Base-by-base conservation (phyloP, 305 asterid species). In the Fraxinus sp. region DNA sequence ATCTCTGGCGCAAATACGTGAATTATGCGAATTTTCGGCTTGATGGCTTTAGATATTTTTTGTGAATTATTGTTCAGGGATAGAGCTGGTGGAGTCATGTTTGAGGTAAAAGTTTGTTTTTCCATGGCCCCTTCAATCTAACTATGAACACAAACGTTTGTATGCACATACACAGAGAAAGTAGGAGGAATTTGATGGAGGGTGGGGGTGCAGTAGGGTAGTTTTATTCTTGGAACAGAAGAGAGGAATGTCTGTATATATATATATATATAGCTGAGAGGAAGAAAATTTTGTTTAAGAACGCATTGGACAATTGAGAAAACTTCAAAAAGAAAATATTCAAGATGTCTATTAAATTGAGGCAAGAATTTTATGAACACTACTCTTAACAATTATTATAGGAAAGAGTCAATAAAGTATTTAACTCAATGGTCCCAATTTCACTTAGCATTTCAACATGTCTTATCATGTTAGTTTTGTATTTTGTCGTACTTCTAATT, bases 1-100 rank as follows among this genome's bases (percentile, higher is more conserved):
- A 97, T 92, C 89, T 95, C 97, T 0, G 99, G 99, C 7, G 99
- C 96, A 78, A 92, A 95, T 77, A 96, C 92, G 94, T 96, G 99
- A 80, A 96, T 96, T 82, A 96, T 93, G 39, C 98, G 93, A 74
- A 97, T 90, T 81, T 92, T 90, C 1, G 97, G 99, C 90, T 90
- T 93, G 28, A 16, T 30, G 76, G 79, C 9, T 88, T 94, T 96
- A 9, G 93, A 88, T 76, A 93, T 91, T 0, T 82, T 81, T 7
- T 91, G 98, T 24, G 97, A 91, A 22, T 85, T 87, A 80, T 83
- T 94, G 90, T 90, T 91, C 86, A 92, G 70, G 74, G 89, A 39
- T 7, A 87, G 86, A 70, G 87, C 28, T 78, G 92, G 59, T 46
- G 89, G 62, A 75, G 89, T 8, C 33, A 84, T 83, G 80, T 57